Percentiles rank a stretch among this genome's conserved stretches.
Conservation (phyloP, 108 stramenopile genomes). For the Poteriospumella lacustris region DNA sequence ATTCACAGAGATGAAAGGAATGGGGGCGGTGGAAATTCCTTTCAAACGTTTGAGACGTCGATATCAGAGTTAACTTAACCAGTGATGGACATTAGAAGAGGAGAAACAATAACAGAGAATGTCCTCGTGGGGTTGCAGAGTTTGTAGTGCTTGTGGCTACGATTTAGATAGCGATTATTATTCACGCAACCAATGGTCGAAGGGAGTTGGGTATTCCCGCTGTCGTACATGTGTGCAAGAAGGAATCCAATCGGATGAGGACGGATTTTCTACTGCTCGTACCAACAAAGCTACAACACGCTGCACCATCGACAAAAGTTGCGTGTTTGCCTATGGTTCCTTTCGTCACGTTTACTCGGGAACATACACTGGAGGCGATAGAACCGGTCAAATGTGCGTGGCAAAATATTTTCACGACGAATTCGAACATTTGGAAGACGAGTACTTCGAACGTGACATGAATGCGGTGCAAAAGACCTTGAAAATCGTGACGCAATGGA, state of each 20-base stretch:
- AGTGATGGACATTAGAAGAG: too few species aligned
- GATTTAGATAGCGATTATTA: background rate
- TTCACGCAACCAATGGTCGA: background rate
- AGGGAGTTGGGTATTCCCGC: conserved; percentile 5
- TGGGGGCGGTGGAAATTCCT: too few species aligned
- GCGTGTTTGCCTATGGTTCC: background rate
- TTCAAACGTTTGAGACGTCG: too few species aligned
- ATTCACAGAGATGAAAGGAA: too few species aligned
- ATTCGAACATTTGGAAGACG: too few species aligned
- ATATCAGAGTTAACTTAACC: too few species aligned
- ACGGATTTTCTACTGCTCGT: background rate
- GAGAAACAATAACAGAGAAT: too few species aligned
- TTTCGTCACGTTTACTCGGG: background rate
- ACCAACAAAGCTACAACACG: background rate
- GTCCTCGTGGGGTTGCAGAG: conserved; percentile 12
- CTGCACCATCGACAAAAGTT: too few species aligned
- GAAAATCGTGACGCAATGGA: conserved; percentile 45
- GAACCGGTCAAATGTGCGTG: conserved; percentile 1
- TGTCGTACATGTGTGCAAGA: background rate
- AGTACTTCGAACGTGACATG: conserved; percentile 44
- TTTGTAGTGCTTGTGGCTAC: background rate
- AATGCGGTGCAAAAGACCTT: conserved; percentile 40
- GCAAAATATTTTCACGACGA: conserved; percentile 14
- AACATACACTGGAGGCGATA: background rate
- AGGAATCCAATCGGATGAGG: background rate